Evolutionary conservation across 2,329 filamentous ascomycete species (phyloP), one percentile per base, ranked within the genome.

Genomic region (Epicoccum nigrum): DNA sequence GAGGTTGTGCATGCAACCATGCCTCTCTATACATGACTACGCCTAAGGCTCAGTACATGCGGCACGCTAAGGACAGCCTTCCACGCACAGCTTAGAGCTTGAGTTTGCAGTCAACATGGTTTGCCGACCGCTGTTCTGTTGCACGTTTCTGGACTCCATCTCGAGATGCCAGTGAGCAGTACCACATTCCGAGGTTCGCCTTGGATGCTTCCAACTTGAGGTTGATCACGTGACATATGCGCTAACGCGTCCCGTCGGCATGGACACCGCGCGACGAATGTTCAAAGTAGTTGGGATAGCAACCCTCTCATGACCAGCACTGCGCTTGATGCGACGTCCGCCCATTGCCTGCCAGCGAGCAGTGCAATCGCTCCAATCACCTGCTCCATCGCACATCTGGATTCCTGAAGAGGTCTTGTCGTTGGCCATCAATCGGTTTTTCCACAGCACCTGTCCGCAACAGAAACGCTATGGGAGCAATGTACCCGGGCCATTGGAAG

Each of bases 401-500:
- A 78, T 87, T 55, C 79, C 81, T 23, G 85, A 88, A 60, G 76
- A 82, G 37, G 59, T 81, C 19, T 76, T 88, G 12, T 69, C 74
- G 19, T 70, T 73, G 44, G 79, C 80, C 2, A 82, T 85, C 58
- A 59, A 71, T 54, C 76, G 78, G 19, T 84, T 83, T 69, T 72
- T 76, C 45, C 78, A 75, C 35, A 77, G 75, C 53, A 71, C 71
- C 51, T 75, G 73, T 56, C 65, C 71, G 32, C 76, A 78, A 52
- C 76, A 77, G 57, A 70, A 71, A 63, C 79, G 83, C 56, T 75
- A 83, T 79, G 83, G 81, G 59, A 85, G 83, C 74, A 78, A 78
- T 57, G 80, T 85, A 3, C 84, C 84, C 9, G 84, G 84, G 2
- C 84, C 84, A 63, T 74, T 86, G 73, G 84, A 87, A 70, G 83